Evolutionary conservation across 148 eudicot genomes (phyloP).

Genomic region (Diospyros lotus): DNA sequence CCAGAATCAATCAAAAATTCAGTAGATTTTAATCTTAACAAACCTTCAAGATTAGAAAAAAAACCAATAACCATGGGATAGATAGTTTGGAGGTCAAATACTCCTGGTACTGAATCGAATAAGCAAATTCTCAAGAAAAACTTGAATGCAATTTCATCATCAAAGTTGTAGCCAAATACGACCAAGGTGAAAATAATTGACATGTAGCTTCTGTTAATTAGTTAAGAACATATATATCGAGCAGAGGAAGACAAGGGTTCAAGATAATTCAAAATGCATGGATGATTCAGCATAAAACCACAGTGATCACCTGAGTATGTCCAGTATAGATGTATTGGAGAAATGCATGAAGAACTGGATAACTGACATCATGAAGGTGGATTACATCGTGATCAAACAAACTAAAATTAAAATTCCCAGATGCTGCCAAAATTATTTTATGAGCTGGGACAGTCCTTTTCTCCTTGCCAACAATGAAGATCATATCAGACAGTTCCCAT

Average conservation of each 20-base stretch:
- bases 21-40: too few species aligned
- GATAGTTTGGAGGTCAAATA: too few species aligned
- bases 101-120: too few species aligned
- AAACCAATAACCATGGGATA: neutral
- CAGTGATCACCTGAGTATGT: slow-evolving; percentile 52
- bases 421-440: slow-evolving; percentile 73
- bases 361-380: slow-evolving; percentile 48
- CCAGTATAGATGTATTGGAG: slow-evolving; percentile 81
- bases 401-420: slow-evolving; percentile 52
- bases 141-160: too few species aligned
- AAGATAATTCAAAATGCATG: neutral
- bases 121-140: too few species aligned
- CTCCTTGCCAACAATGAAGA: slow-evolving; percentile 73
- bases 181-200: neutral
- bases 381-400: slow-evolving; percentile 44
- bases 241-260: neutral
- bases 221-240: neutral
- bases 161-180: too few species aligned
- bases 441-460: slow-evolving; percentile 81
- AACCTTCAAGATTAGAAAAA: neutral
- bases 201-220: neutral
- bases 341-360: slow-evolving; percentile 56
- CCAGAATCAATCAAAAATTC: neutral
- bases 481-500: slow-evolving; percentile 84
- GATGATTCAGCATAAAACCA: neutral